Evolutionary conservation across 129 eudicot genomes (phyloP).

Genomic region (Arctium lappa): DNA sequence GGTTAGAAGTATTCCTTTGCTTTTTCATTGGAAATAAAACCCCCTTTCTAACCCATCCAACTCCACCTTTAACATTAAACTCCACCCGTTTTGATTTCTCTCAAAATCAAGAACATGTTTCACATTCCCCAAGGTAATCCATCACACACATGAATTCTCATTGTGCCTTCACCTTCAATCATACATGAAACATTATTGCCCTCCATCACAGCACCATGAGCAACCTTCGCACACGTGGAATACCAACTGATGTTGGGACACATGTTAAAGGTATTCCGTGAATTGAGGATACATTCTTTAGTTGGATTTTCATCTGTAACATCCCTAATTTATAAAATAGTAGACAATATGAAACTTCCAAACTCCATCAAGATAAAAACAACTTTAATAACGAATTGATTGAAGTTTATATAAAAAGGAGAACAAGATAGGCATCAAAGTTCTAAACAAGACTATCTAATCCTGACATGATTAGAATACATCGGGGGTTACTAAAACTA

Average conservation of each 20-base stretch:
- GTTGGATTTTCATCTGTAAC: not conserved
- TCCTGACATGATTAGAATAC: no score
- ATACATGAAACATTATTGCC: not conserved
- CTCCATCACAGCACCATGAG: not conserved
- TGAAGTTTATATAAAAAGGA: no score
- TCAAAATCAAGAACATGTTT: not conserved
- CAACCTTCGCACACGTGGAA: not conserved
- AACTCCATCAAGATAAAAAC: no score
- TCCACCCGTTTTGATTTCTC: not conserved
- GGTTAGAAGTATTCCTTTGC: no score
- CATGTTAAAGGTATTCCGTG: not conserved
- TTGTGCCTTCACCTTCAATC: not conserved
- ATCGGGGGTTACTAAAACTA: no score
- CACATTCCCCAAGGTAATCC: not conserved
- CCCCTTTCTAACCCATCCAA: not conserved
- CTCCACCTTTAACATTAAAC: not conserved
- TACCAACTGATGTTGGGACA: not conserved
- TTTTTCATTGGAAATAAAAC: not conserved
- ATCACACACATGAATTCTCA: not conserved
- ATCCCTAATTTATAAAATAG: no score
- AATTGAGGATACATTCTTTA: not conserved
- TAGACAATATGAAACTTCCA: no score
- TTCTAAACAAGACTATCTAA: no score
- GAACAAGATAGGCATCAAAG: no score
- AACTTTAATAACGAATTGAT: no score